Conservation (phyloP, 108 stramenopile genomes). For the Skeletonema tropicum region DNA sequence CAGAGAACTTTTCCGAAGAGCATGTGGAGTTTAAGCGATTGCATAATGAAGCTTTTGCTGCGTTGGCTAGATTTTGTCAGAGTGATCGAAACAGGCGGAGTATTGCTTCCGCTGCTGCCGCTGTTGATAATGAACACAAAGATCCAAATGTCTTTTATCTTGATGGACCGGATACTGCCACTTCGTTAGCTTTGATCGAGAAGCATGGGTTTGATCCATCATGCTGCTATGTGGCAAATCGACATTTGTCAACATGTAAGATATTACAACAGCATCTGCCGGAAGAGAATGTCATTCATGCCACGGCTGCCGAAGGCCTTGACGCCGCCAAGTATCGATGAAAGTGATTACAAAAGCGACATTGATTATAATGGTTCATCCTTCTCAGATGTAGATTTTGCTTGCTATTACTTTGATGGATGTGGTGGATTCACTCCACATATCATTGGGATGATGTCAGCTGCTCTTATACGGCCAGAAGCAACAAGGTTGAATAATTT, state of each 20-base stretch:
- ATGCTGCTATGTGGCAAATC: slow-evolving; percentile 59
- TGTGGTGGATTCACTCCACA: slow-evolving; percentile 54
- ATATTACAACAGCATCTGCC: slow-evolving; percentile 22
- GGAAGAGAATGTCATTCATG: slow-evolving; percentile 43
- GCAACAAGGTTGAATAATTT: background rate
- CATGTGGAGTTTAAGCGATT: slow-evolving; percentile 51
- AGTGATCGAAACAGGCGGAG: slow-evolving; percentile 3
- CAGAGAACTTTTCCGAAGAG: slow-evolving; percentile 28
- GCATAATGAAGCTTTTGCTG: slow-evolving; percentile 55
- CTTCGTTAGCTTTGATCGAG: slow-evolving; percentile 29
- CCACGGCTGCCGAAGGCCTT: slow-evolving; percentile 46
- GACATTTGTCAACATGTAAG: slow-evolving; percentile 49
- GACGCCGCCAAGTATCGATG: background rate
- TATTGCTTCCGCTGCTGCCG: background rate
- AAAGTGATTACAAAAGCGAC: background rate
- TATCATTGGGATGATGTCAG: slow-evolving; percentile 52
- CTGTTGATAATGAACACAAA: background rate
- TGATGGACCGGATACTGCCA: slow-evolving; percentile 55
- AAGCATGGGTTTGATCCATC: slow-evolving; percentile 13
- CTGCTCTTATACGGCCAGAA: slow-evolving; percentile 38
- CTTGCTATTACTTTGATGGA: slow-evolving; percentile 60
- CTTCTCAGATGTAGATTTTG: slow-evolving; percentile 30
- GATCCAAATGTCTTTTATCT: slow-evolving; percentile 49
- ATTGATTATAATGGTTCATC: background rate
- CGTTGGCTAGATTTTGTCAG: slow-evolving; percentile 41